Conservation (phyloP, 2,329 filamentous ascomycete genomes). For the Gyromitra esculenta region DNA sequence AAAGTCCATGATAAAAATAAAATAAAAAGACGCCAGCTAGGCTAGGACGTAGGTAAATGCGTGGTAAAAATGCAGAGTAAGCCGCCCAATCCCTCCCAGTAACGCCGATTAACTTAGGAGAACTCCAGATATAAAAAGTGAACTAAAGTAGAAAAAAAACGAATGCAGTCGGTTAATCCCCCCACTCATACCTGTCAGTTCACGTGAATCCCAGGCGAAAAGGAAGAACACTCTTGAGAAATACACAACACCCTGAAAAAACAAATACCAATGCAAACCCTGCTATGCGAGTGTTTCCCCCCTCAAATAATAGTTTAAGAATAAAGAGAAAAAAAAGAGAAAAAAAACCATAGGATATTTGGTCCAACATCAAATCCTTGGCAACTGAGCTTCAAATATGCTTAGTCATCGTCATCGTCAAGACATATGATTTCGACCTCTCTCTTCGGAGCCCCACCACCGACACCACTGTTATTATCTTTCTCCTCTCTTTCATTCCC, state of each 20-base stretch:
- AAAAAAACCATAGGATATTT: constrained; percentile 13
- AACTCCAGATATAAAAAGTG: constrained; percentile 20
- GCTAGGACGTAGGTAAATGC: constrained; percentile 4
- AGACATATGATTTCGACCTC: constrained; percentile 53
- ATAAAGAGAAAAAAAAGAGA: constrained; percentile 4
- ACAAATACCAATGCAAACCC: constrained; percentile 23
- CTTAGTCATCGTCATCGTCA: constrained; percentile 52
- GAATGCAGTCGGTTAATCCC: constrained; percentile 13
- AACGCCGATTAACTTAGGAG: constrained; percentile 38
- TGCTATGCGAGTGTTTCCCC: constrained; percentile 32
- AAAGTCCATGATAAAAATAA: constrained; percentile 14
- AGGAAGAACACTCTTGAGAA: constrained; percentile 22
- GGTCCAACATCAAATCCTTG: background rate
- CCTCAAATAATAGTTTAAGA: constrained; percentile 18
- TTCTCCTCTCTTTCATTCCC: constrained; percentile 32
- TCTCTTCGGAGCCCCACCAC: constrained; percentile 22
- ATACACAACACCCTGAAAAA: constrained; percentile 36
- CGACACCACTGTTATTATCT: constrained; percentile 6
- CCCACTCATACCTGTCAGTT: background rate
- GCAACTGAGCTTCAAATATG: background rate
- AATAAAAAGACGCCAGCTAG: constrained; percentile 23
- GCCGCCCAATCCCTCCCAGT: constrained; percentile 32
- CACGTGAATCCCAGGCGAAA: background rate
- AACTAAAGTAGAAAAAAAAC: constrained; percentile 32
- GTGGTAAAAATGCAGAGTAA: constrained; percentile 17